Conservation (phyloP, 148 eudicot species). For the Rhododendron ferrugineum region DNA sequence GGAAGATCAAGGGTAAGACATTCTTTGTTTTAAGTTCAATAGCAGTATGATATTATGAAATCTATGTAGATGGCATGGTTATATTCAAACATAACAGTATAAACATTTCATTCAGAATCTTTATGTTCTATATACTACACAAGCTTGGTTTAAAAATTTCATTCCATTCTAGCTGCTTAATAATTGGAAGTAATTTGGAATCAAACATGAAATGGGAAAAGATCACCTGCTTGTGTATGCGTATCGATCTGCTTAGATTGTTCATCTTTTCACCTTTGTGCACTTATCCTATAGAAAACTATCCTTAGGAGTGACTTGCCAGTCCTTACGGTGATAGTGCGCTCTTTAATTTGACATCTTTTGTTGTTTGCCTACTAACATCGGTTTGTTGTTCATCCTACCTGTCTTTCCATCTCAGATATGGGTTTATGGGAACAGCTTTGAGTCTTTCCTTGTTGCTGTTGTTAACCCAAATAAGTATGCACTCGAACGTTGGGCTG, state of each 20-base stretch:
- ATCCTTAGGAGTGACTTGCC: background rate
- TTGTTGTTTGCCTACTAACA: background rate
- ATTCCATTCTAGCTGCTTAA: background rate
- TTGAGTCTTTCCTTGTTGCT: slow-evolving; percentile 70
- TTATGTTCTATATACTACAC: background rate
- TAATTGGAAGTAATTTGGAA: background rate
- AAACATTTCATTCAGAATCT: background rate
- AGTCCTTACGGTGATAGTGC: background rate
- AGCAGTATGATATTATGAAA: background rate
- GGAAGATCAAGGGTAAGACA: background rate
- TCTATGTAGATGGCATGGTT: background rate
- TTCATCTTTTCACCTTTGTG: background rate
- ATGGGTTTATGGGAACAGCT: slow-evolving; percentile 86
- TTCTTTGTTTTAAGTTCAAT: background rate
- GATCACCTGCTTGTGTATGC: background rate
- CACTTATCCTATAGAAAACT: background rate
- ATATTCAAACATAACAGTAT: background rate
- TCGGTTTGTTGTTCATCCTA: background rate
- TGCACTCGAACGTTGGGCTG: slow-evolving; percentile 66
- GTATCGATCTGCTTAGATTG: background rate
- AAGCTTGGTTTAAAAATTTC: background rate
- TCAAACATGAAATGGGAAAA: background rate
- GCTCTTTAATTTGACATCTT: background rate
- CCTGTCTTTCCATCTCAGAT: slow-evolving; percentile 29
- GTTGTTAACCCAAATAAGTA: slow-evolving; percentile 59